Evolutionary conservation across 257 asterid species (phyloP), one percentile per base, ranked within the genome.

Genomic region (Lantana camara): DNA sequence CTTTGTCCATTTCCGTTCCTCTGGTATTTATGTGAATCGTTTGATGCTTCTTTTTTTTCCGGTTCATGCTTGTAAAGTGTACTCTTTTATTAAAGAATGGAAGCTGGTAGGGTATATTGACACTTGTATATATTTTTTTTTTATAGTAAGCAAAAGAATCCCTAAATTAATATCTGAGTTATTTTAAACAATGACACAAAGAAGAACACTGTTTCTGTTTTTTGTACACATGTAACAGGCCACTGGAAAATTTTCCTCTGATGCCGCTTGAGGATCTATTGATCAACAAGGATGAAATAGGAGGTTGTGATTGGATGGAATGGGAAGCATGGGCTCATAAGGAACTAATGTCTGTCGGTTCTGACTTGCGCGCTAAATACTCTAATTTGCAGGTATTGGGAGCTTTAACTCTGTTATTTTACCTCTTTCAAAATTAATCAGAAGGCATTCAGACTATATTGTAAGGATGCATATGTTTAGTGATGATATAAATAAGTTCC

Each of bases 281-380:
- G 27, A 52, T 41, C 38, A 27, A 19, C 54, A 64, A 75, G 62
- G 76, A 55, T 45, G 71, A 69, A 66, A 63, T 19, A 67, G 75
- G 52, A 23, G 64, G 60, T 60, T 69, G 70, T 69, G 65, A 69
- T 73, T 80, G 81, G 91, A 61, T 59, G 61, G 83, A 86, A 67
- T 93, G 99, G 99, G 97, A 94, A 77, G 70, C 73, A 60, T 90
- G 97, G 96, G 90, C 96, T 60, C 83, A 64, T 41, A 81, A 77
- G 77, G 97, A 94, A 63, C 76, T 90, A 22, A 80, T 80, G 85
- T 84, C 93, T 52, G 83, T 77, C 77, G 97, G 96, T 75, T 84
- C 99, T 47, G 97, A 90, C 34, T 77, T 94, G 75, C 66, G 74
- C 17, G 93, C 91, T 9, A 94, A 83, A 60, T 86, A 84, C 72